Percentiles rank a stretch among this genome's conserved stretches.
Evolutionary conservation across 148 eudicot genomes (phyloP).

Genomic region (Nepenthes mirabilis): DNA sequence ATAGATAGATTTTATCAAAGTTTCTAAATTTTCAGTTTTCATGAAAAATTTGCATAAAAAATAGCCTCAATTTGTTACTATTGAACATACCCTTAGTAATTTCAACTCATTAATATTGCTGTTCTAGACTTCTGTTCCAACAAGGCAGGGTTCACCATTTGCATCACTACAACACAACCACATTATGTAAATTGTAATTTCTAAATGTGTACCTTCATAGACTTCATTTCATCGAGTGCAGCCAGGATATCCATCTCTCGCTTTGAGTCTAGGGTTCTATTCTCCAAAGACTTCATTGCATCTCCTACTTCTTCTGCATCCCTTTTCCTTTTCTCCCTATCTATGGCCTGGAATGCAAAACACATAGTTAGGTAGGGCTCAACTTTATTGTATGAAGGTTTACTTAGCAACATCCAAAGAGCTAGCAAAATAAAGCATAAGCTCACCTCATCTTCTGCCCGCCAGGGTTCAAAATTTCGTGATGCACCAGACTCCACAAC

Average conservation of each 20-base stretch:
- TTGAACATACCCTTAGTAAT: too few relatives aligned
- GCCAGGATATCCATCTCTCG: conserved; percentile 94
- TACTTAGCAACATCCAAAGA: too few relatives aligned
- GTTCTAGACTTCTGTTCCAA: neutral
- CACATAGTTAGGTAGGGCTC: too few relatives aligned
- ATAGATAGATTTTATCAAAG: too few relatives aligned
- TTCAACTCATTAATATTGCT: neutral
- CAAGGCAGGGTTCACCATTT: neutral
- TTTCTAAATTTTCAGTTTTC: too few relatives aligned
- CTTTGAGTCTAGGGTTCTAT: conserved; percentile 81
- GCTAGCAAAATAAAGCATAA: too few relatives aligned
- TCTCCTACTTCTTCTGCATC: conserved; percentile 93
- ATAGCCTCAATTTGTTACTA: too few relatives aligned
- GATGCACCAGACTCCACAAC: conserved; percentile 79
- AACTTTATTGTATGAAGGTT: too few relatives aligned
- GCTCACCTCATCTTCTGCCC: conserved; percentile 70
- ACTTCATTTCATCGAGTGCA: conserved; percentile 90
- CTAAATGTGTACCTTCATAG: conserved; percentile 57
- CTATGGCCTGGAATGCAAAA: conserved; percentile 28
- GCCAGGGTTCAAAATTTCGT: conserved; percentile 93
- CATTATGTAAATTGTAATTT: neutral
- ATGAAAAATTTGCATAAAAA: too few relatives aligned
- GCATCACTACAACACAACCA: neutral
- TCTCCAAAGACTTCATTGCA: conserved; percentile 96
- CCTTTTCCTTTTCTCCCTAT: conserved; percentile 56